Evolutionary conservation across 106 monocot species (phyloP).

Genomic region (Chionographis japonica): DNA sequence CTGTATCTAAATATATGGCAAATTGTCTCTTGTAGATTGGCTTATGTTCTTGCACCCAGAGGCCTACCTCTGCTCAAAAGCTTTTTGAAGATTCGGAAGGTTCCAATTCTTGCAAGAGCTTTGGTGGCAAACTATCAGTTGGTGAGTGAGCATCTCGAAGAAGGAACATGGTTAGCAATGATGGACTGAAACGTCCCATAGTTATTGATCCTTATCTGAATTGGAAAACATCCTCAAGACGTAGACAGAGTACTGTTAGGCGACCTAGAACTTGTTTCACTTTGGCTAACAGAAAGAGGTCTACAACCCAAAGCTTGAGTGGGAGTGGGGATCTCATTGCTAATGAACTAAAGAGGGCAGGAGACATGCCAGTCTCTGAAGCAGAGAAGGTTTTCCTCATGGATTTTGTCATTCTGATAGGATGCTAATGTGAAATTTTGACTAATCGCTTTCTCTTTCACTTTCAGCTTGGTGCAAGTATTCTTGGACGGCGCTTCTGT

Average conservation of each 20-base stretch:
- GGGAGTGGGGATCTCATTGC: too few relatives aligned
- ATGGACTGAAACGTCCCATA: conserved; percentile 40
- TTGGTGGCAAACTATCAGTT: conserved; percentile 30
- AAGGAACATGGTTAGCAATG: conserved; percentile 14
- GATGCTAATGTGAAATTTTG: background rate
- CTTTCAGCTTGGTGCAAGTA: conserved; percentile 76
- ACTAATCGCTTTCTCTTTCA: conserved; percentile 8
- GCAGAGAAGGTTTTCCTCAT: conserved; percentile 67
- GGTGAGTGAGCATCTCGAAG: conserved; percentile 25
- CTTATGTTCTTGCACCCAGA: conserved; percentile 34
- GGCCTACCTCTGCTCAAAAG: conserved; percentile 21
- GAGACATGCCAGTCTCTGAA: conserved; percentile 58
- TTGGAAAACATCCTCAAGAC: conserved; percentile 61
- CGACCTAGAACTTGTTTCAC: conserved; percentile 60
- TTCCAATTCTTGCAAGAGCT: conserved; percentile 45
- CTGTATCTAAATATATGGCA: background rate
- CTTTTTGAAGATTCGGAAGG: conserved; percentile 18
- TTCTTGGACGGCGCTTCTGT: conserved; percentile 78
- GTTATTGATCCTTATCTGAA: conserved; percentile 55
- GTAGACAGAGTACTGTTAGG: conserved; percentile 53
- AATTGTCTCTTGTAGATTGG: conserved; percentile 32
- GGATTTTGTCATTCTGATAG: background rate
- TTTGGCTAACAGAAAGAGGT: too few relatives aligned
- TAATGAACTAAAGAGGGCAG: background rate
- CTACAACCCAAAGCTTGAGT: too few relatives aligned